These are phyloP conservation scores for Meyerozyma carpophila DNA, from an alignment of 1,139 yeast genomes.

Conservation along the genomic window DNA sequence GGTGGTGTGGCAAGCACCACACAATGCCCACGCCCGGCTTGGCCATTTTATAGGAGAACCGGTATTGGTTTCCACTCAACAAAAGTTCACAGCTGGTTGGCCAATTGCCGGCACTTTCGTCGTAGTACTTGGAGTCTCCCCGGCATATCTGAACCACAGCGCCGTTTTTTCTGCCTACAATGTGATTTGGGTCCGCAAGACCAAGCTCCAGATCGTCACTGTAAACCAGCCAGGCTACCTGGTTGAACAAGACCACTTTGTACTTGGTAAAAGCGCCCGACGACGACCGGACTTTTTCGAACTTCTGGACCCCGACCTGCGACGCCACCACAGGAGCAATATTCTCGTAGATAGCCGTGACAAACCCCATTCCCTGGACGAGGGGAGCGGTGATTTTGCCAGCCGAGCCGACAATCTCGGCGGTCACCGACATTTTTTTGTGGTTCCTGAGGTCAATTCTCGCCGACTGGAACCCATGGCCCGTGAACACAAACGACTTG, in stretches of 20 bases:
- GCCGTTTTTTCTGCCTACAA: conserved; percentile 34
- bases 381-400: conserved; percentile 28
- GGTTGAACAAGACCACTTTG: conserved; percentile 31
- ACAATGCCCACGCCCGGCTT: conserved; percentile 23
- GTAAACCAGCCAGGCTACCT: conserved; percentile 38
- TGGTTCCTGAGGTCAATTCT: conserved; percentile 21
- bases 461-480: conserved; percentile 19
- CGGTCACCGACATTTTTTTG: conserved; percentile 30
- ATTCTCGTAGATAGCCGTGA: conserved; percentile 52
- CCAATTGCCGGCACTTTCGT: conserved; percentile 46
- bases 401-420: conserved; percentile 13
- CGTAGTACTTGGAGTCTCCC: conserved; percentile 42
- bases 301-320: conserved; percentile 58
- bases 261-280: conserved; percentile 23
- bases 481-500: conserved; percentile 37
- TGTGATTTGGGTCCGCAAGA: conserved; percentile 47
- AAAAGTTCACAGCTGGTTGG: conserved; percentile 18
- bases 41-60: conserved; percentile 21
- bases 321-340: conserved; percentile 53
- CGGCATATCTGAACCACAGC: conserved; percentile 44
- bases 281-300: conserved; percentile 16
- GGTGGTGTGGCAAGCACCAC: conserved; percentile 68
- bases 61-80: conserved; percentile 22
- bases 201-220: conserved; percentile 30
- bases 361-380: conserved; percentile 64